These are phyloP conservation scores for Xylariaceae sp. DNA, from an alignment of 2,329 filamentous ascomycete species.

Conservation along the genomic window DNA sequence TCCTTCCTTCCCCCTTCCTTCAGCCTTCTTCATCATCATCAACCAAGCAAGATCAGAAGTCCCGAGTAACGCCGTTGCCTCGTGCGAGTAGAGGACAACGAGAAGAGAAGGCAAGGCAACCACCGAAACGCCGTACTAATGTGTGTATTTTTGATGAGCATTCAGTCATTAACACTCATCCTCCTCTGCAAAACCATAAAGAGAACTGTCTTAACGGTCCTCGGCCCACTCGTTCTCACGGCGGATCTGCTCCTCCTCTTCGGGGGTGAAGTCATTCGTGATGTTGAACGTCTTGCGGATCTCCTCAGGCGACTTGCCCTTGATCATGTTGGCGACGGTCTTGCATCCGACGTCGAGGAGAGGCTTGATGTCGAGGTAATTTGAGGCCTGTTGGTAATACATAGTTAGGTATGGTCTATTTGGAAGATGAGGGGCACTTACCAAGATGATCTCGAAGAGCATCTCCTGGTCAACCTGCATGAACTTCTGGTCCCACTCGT, in stretches of 20 bases:
- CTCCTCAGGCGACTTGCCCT: conserved; percentile 98
- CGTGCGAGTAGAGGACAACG: no score
- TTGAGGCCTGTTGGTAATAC: conserved; percentile 70
- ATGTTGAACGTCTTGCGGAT: conserved; percentile 99
- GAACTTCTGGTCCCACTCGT: conserved; percentile 99
- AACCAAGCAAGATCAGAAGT: no score
- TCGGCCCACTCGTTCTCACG: conserved; percentile 90
- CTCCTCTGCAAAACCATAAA: no score
- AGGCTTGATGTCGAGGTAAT: conserved; percentile 98
- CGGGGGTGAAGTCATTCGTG: conserved; percentile 97
- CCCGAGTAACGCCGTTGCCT: no score
- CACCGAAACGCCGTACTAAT: no score
- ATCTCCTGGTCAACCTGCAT: conserved; percentile 99
- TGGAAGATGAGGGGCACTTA: conserved; percentile 42
- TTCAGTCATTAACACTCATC: no score
- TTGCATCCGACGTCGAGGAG: conserved; percentile 98
- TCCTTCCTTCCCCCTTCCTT: no score
- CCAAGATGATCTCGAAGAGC: conserved; percentile 98
- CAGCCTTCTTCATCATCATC: no score
- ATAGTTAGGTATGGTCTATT: neutral
- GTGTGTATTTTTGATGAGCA: no score
- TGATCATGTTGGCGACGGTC: conserved; percentile 99
- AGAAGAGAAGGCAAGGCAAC: no score
- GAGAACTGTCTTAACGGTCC: conserved; percentile 56
- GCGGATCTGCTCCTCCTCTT: conserved; percentile 97